A percentile compares a stretch with the other conserved stretches of the same genome.
Evolutionary conservation across 805 yeast species (phyloP).

Genomic region (Phaffomyces antillensis): DNA sequence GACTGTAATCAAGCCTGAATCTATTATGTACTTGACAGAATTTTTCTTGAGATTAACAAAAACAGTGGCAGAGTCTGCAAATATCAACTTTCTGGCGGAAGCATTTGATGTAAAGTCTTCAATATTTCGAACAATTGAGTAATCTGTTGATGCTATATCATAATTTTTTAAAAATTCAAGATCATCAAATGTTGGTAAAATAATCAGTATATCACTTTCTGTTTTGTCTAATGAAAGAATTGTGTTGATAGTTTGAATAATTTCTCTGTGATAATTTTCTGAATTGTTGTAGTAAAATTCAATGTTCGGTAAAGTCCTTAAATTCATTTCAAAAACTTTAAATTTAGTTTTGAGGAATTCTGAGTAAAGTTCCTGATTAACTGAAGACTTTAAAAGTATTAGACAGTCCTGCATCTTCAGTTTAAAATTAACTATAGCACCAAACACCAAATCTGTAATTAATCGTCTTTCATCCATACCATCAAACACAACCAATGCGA

Average conservation of each 20-base stretch:
- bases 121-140: background rate
- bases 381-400: background rate
- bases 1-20: background rate
- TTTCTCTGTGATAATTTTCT: slow-evolving; percentile 83
- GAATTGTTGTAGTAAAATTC: slow-evolving; percentile 96
- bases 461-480: background rate
- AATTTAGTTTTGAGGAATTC: background rate
- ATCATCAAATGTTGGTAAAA: background rate
- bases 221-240: background rate
- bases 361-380: background rate
- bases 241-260: slow-evolving; percentile 45
- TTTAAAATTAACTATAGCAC: background rate
- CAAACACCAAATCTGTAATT: slow-evolving; percentile 2
- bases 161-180: background rate
- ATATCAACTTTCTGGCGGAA: background rate
- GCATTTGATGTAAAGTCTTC: background rate
- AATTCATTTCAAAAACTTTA: background rate
- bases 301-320: slow-evolving; percentile 59
- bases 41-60: background rate
- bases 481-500: slow-evolving; percentile 2
- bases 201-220: background rate
- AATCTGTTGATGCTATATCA: background rate
- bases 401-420: background rate
- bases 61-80: background rate
- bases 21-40: slow-evolving; percentile 3